These are phyloP conservation scores for Phytopythium montanum DNA, from an alignment of 352 stramenopile species.

Conservation along the genomic window DNA sequence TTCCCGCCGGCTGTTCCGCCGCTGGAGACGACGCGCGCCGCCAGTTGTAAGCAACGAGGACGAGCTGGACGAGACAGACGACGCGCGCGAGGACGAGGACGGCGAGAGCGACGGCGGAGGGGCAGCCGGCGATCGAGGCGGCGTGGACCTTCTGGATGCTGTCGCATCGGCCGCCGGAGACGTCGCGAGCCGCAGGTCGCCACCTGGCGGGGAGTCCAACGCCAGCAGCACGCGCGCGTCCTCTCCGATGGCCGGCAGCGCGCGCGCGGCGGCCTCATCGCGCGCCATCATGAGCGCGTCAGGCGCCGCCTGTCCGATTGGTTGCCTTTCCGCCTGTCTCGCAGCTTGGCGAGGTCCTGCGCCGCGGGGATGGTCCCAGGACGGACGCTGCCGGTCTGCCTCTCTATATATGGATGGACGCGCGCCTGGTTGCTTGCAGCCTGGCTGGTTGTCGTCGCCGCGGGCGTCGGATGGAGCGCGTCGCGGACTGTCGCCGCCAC, in stretches of 20 bases:
- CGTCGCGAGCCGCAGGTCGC: background rate
- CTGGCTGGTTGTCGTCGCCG: background rate
- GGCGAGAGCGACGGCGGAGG: conserved; percentile 20
- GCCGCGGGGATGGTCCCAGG: background rate
- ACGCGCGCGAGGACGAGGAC: conserved; percentile 19
- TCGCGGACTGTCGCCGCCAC: background rate
- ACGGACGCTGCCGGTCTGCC: too few relatives aligned
- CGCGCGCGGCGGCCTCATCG: conserved; percentile 14
- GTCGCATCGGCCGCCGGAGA: background rate
- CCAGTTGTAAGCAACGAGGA: background rate
- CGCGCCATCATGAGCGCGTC: conserved; percentile 7
- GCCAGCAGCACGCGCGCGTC: conserved; percentile 30
- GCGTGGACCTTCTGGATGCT: background rate
- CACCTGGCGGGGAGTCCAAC: background rate
- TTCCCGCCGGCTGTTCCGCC: background rate
- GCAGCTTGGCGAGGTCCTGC: background rate
- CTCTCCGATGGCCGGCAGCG: conserved; percentile 50
- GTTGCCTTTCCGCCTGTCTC: background rate
- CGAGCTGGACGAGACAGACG: conserved; percentile 7
- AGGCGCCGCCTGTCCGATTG: background rate
- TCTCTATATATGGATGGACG: too few relatives aligned
- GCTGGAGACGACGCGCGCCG: conserved; percentile 1
- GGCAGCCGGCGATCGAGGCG: conserved; percentile 14
- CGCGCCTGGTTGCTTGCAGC: background rate
- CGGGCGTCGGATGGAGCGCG: background rate